Base-by-base conservation (phyloP, 352 stramenopile genomes). In the Phytophthora pisi region DNA sequence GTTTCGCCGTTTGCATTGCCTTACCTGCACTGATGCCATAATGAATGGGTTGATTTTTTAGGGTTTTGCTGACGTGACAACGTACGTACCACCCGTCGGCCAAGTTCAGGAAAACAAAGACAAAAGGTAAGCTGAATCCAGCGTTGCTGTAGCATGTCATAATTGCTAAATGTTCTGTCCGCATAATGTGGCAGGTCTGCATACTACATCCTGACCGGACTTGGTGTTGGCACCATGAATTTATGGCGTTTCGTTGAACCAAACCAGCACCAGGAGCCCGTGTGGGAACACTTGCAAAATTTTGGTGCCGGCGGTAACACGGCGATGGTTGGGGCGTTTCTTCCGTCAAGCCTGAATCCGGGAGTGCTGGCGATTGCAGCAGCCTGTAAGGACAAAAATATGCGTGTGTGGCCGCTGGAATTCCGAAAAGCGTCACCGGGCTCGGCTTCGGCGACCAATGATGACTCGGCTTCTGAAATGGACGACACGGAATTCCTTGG, bases 161-260 rank as follows among this genome's bases (percentile, higher is more conserved):
- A 46, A 2, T 54, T 34, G 55, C 28, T 63, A 55, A 53, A 16
- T 2, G 24, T 61, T 43, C 8, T 26, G 34, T 40, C 13, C 10
- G 34, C 34, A 40, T 26, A 40, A 40, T 43, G 56, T 31, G 20
- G 23, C 20, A 85, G 75, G 18, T 77, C 77, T 64, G 77, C 82
- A 16, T 96, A 96, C 68, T 96, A 90, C 49, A 50, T 96, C 9
- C 34, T 94, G 20, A 86, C 74, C 49, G 88, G 88, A 7, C 78
- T 96, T 8, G 88, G 88, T 42, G 75, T 96, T 51, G 82, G 82
- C 10, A 89, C 68, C 6, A 60, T 94, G 23, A 77, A 92, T 54
- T 50, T 96, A 40, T 96, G 86, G 88, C 86, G 81, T 16, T 96
- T 93, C 49, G 68, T 83, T 3, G 83, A 91, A 52, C 65, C 78